Conservation (phyloP, 495 filamentous ascomycete genomes). For the Hypoxylon trugodes region DNA sequence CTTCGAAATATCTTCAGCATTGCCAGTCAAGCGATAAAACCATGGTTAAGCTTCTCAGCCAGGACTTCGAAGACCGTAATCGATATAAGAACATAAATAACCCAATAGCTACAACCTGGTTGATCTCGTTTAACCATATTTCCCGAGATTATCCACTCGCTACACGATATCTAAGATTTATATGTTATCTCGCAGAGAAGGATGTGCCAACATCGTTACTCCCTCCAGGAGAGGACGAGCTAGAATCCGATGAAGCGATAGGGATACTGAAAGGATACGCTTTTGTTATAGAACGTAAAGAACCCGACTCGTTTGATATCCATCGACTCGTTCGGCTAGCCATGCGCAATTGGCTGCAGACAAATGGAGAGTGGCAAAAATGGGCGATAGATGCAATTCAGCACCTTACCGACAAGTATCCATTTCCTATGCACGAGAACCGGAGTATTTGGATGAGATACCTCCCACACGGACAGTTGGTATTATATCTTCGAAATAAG, state of each 20-base stretch:
- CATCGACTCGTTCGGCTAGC: constrained; percentile 56
- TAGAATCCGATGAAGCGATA: constrained; percentile 45
- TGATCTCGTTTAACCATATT: constrained; percentile 52
- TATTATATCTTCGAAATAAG: constrained; percentile 27
- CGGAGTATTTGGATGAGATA: constrained; percentile 46
- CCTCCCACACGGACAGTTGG: constrained; percentile 49
- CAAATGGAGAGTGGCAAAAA: constrained; percentile 27
- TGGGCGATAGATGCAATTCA: constrained; percentile 45
- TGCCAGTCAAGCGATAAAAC: constrained; percentile 32
- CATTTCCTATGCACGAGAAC: constrained; percentile 44
- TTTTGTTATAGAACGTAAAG: constrained; percentile 46
- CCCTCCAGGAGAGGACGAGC: not conserved
- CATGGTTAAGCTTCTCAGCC: constrained; percentile 37
- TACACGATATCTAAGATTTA: constrained; percentile 50
- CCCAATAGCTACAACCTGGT: constrained; percentile 47
- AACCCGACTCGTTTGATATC: constrained; percentile 45
- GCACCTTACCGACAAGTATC: constrained; percentile 45
- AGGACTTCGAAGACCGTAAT: constrained; percentile 26
- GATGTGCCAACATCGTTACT: constrained; percentile 55
- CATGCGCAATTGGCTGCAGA: constrained; percentile 55
- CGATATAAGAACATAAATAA: constrained; percentile 43
- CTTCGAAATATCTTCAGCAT: constrained; percentile 42
- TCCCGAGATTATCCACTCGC: constrained; percentile 45
- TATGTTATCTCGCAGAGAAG: constrained; percentile 51
- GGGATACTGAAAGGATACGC: constrained; percentile 53